Conservation (phyloP, 1,284 basidiomycete species). For the Apiotrichum veenhuisii region DNA sequence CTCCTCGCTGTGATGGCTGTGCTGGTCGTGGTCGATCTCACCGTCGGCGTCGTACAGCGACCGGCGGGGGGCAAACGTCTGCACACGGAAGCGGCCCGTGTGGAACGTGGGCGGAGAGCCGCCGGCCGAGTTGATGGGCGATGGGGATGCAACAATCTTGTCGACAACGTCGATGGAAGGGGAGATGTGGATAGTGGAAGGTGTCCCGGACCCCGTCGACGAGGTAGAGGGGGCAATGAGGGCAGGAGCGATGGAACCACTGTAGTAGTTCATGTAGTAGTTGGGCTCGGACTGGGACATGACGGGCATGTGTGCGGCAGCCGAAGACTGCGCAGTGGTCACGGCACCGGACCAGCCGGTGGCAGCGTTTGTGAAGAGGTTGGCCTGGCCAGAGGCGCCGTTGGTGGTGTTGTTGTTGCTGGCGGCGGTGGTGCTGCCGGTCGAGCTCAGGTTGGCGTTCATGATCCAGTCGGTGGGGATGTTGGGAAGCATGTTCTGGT, state of each 20-base stretch:
- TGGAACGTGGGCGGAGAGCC: slow-evolving; percentile 7
- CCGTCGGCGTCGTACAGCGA: slow-evolving; percentile 35
- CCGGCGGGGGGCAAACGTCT: background rate
- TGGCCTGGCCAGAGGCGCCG: slow-evolving; percentile 7
- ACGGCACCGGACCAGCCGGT: background rate
- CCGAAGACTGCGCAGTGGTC: background rate
- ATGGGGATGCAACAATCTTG: slow-evolving; percentile 24
- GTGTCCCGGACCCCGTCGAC: background rate
- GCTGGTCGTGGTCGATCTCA: slow-evolving; percentile 17
- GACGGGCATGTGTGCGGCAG: slow-evolving; percentile 4
- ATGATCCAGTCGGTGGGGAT: slow-evolving; percentile 24
- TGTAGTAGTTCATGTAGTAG: slow-evolving; percentile 16
- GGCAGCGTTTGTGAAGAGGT: slow-evolving; percentile 20
- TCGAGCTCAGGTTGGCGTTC: slow-evolving; percentile 20
- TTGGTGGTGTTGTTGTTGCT: slow-evolving; percentile 3
- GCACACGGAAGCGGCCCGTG: background rate
- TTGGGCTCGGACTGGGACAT: slow-evolving; percentile 11
- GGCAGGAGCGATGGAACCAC: slow-evolving; percentile 30
- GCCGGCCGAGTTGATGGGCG: slow-evolving; percentile 4
- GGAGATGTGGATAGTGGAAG: slow-evolving; percentile 14
- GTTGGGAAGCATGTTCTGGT: slow-evolving; percentile 39
- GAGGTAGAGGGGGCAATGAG: slow-evolving; percentile 20
- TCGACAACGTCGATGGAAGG: slow-evolving; percentile 35
- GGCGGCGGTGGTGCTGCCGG: slow-evolving; percentile 14
- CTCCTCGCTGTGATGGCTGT: slow-evolving; percentile 9